These are phyloP conservation scores for Alternaria gaisen DNA, from an alignment of 2,329 filamentous ascomycete species.

Conservation along the genomic window DNA sequence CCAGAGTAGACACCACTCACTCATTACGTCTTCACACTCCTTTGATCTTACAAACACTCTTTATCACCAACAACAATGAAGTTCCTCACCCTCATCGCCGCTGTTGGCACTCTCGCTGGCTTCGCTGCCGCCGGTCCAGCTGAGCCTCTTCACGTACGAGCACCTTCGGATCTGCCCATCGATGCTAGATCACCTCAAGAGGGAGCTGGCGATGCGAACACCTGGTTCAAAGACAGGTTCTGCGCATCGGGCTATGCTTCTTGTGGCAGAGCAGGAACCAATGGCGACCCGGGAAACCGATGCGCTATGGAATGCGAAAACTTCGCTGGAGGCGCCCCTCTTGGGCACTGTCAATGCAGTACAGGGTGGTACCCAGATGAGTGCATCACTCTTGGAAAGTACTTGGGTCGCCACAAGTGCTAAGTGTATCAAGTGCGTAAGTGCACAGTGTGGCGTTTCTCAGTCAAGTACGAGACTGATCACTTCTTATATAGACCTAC, in stretches of 20 bases:
- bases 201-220: background rate
- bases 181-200: background rate
- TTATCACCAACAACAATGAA: background rate
- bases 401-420: background rate
- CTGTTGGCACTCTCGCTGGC: background rate
- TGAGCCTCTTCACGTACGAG: background rate
- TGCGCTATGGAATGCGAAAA: background rate
- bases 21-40: background rate
- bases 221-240: conserved; percentile 5
- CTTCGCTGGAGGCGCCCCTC: background rate
- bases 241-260: conserved; percentile 5
- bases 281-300: background rate
- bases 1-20: background rate
- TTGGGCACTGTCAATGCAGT: background rate
- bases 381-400: background rate
- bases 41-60: background rate
- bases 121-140: background rate
- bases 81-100: background rate
- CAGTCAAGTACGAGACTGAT: background rate
- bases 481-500: background rate
- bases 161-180: background rate
- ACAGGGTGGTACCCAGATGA: background rate
- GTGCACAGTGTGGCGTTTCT: background rate
- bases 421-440: rapidly evolving
- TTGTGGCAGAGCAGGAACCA: background rate